Percentiles rank a stretch among this genome's conserved stretches.
phyloP scores from a whole-genome alignment of 495 filamentous ascomycete genomes.

The Penicillium malachiteum region DNA sequence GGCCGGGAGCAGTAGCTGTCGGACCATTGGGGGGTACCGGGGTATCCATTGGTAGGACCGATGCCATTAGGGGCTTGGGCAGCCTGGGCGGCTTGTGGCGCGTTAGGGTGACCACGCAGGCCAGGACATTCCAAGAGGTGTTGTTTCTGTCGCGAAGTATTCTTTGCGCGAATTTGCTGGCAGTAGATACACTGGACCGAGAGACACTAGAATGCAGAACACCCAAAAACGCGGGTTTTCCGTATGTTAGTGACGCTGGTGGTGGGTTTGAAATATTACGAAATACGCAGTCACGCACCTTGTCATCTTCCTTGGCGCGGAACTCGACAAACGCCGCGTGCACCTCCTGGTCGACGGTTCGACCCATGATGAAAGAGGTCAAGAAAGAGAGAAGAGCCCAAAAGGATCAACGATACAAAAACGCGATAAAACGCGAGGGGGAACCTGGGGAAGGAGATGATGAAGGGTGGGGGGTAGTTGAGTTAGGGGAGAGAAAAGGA shows the following conservation, averaged over 20 bases:
- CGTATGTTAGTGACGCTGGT: conserved; percentile 35
- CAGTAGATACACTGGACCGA: conserved; percentile 61
- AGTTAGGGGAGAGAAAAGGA: conserved; percentile 19
- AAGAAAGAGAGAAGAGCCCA: conserved; percentile 17
- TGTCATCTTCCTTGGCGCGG: conserved; percentile 61
- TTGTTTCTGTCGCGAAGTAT: conserved; percentile 57
- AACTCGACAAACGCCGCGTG: conserved; percentile 60
- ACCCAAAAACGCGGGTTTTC: conserved; percentile 20
- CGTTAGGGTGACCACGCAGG: conserved; percentile 46
- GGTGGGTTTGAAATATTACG: conserved; percentile 46
- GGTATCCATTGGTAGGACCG: conserved; percentile 44
- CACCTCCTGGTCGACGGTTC: conserved; percentile 57
- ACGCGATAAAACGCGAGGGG: conserved; percentile 1
- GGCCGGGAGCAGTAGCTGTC: conserved; percentile 33
- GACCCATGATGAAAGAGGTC: conserved; percentile 46
- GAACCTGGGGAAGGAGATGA: not conserved
- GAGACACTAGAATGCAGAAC: conserved; percentile 45
- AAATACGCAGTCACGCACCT: conserved; percentile 54
- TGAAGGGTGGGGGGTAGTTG: conserved; percentile 6
- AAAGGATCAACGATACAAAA: not conserved
- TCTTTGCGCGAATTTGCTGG: conserved; percentile 58
- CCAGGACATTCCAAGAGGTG: conserved; percentile 56
- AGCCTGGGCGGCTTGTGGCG: conserved; percentile 43
- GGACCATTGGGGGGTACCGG: conserved; percentile 47
- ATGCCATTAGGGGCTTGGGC: conserved; percentile 45